Conservation (phyloP, 2,329 filamentous ascomycete species). For the Nothophoma quercina region DNA sequence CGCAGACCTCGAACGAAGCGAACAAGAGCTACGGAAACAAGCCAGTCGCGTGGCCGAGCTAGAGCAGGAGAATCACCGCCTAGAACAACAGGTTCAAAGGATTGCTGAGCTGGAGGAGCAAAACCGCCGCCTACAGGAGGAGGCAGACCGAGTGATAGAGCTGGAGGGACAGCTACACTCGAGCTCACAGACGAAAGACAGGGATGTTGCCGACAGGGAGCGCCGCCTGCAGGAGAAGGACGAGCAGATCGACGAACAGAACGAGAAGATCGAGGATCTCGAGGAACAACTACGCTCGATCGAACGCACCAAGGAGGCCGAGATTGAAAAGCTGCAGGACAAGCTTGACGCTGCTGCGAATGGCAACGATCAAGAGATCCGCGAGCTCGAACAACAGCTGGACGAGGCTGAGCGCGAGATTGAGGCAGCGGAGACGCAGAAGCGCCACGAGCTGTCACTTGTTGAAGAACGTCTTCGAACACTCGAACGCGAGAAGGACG, state of each 20-base stretch:
- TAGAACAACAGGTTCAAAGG: conserved; percentile 39
- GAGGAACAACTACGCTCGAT: conserved; percentile 38
- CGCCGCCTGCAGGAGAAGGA: conserved; percentile 39
- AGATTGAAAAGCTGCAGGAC: conserved; percentile 53
- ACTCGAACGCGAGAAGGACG: conserved; percentile 47
- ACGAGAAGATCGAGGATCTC: conserved; percentile 44
- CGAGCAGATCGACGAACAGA: conserved; percentile 44
- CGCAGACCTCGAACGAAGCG: conserved; percentile 28
- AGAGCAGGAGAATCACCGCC: conserved; percentile 41
- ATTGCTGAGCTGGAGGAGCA: conserved; percentile 40
- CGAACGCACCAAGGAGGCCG: conserved; percentile 49
- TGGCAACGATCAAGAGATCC: conserved; percentile 59
- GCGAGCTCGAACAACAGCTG: conserved; percentile 53
- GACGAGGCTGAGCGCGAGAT: conserved; percentile 45
- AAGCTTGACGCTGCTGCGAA: conserved; percentile 51
- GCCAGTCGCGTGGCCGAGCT: conserved; percentile 22
- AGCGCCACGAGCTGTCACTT: conserved; percentile 38
- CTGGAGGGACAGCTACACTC: conserved; percentile 35
- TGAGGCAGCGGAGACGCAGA: conserved; percentile 34
- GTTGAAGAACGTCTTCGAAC: conserved; percentile 43
- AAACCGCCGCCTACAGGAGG: conserved; percentile 31
- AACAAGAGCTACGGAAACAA: conserved; percentile 11
- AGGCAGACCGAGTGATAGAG: conserved; percentile 12
- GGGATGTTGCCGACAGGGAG: conserved; percentile 37
- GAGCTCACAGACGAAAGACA: conserved; percentile 32